phyloP scores from a whole-genome alignment of 1,284 basidiomycete genomes.

The Tilletia horrida region DNA sequence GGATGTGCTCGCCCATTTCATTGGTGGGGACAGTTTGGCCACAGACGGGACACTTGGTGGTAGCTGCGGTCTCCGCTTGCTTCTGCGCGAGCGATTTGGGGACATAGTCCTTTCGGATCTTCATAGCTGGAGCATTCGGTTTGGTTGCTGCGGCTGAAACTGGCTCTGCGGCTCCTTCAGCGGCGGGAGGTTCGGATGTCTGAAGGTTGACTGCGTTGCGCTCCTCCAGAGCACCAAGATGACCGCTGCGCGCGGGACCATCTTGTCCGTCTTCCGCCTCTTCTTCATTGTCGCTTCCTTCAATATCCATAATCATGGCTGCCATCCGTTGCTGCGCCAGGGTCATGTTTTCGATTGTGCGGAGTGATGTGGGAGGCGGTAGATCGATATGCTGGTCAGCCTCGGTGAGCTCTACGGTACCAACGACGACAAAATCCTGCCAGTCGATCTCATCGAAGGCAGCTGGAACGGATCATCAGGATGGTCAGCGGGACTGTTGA shows the following conservation, averaged over 20 bases:
- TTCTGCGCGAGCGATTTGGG: conserved; percentile 57
- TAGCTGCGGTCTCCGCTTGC: conserved; percentile 23
- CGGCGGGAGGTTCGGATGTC: neutral
- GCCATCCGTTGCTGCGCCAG: conserved; percentile 96
- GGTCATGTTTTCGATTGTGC: conserved; percentile 93
- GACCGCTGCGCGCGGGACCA: neutral
- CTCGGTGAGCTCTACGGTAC: conserved; percentile 95
- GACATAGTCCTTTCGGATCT: conserved; percentile 91
- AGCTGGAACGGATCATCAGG: conserved; percentile 15
- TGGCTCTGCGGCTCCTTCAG: neutral
- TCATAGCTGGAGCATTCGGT: conserved; percentile 29
- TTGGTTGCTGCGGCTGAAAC: neutral
- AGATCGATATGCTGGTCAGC: conserved; percentile 77
- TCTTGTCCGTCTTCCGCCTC: conserved; percentile 61
- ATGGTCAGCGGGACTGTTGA: neutral
- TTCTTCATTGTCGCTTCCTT: conserved; percentile 69
- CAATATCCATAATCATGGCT: conserved; percentile 88
- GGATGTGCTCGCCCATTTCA: conserved; percentile 95
- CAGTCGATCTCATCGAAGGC: conserved; percentile 89
- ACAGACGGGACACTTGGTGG: conserved; percentile 84
- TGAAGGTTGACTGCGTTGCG: neutral
- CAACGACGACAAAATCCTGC: conserved; percentile 98
- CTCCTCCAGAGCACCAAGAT: neutral
- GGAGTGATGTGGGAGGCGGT: conserved; percentile 87
- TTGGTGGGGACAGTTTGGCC: conserved; percentile 88